These are phyloP conservation scores for Boletus subcaerulescens DNA, from an alignment of 768 basidiomycete genomes.

Conservation along the genomic window DNA sequence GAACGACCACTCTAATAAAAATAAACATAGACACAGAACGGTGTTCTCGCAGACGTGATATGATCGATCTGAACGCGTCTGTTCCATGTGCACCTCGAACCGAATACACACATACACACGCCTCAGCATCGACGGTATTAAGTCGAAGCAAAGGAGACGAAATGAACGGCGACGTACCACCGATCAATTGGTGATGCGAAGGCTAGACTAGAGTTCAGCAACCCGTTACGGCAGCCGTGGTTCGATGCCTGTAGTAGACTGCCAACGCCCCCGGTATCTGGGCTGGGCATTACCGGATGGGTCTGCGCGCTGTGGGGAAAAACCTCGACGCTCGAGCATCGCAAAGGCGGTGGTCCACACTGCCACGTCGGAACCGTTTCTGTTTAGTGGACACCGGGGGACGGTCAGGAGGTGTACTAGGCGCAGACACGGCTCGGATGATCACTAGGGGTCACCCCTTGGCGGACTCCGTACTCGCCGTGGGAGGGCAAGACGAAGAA, in stretches of 20 bases:
- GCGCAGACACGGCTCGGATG: background rate
- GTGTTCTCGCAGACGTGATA: too few species aligned
- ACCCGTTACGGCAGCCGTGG: slow-evolving; percentile 1
- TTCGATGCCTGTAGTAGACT: background rate
- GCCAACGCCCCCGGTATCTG: slow-evolving; percentile 2
- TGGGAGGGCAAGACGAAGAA: slow-evolving; percentile 5
- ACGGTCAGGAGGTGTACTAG: slow-evolving; percentile 3
- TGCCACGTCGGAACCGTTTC: slow-evolving; percentile 4
- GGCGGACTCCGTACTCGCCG: slow-evolving; percentile 11
- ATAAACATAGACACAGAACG: too few species aligned
- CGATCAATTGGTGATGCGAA: slow-evolving; percentile 4
- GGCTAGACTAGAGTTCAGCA: too few species aligned
- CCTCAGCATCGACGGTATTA: slow-evolving; percentile 2
- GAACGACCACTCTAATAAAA: too few species aligned
- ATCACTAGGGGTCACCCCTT: background rate
- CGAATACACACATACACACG: background rate
- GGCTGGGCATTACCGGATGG: background rate
- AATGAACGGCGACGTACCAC: slow-evolving; percentile 16
- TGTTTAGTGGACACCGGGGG: background rate
- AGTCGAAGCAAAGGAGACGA: background rate
- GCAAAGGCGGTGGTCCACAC: background rate
- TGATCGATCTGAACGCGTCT: too few species aligned
- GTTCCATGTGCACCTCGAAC: too few species aligned
- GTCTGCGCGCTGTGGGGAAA: slow-evolving; percentile 3
- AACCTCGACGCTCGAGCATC: background rate